Percentiles rank a stretch among this genome's conserved stretches.
Evolutionary conservation across 2,329 filamentous ascomycete genomes (phyloP).

Genomic region (Fusarium euwallaceae): DNA sequence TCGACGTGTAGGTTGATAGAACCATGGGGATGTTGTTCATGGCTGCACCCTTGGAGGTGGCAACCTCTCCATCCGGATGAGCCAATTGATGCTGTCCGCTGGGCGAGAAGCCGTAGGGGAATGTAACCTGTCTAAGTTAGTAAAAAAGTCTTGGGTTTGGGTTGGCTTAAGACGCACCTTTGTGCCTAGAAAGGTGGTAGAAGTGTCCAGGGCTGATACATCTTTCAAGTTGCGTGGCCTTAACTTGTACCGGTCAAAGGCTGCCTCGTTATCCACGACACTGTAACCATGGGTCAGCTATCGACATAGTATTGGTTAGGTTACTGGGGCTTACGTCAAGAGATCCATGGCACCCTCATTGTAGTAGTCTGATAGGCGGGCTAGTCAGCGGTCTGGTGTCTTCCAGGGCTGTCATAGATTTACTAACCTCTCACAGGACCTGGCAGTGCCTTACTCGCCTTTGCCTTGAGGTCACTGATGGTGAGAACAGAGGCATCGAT

Average conservation of each 20-base stretch:
- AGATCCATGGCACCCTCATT: not conserved
- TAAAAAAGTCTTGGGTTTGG: not conserved
- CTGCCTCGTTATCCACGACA: not conserved
- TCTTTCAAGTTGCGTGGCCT: not conserved
- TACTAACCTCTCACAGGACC: not conserved
- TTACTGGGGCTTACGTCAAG: not conserved
- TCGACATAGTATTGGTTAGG: not conserved
- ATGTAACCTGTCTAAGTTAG: not conserved
- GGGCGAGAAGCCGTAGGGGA: not conserved
- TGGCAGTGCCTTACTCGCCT: not conserved
- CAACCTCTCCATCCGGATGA: not conserved
- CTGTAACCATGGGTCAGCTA: not conserved
- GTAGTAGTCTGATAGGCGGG: not conserved
- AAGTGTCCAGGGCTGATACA: not conserved
- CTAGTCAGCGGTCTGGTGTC: not conserved
- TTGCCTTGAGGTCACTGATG: not conserved
- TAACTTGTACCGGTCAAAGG: not conserved
- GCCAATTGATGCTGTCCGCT: not conserved
- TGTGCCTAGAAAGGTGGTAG: not conserved
- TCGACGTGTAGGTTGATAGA: not conserved
- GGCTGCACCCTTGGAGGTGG: not conserved
- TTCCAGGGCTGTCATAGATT: too few relatives aligned
- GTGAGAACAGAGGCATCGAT: not conserved
- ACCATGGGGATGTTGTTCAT: not conserved
- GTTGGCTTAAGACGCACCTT: not conserved